Evolutionary conservation across 176 grass and related monocot species (phyloP).

Genomic region (Phragmites australis): DNA sequence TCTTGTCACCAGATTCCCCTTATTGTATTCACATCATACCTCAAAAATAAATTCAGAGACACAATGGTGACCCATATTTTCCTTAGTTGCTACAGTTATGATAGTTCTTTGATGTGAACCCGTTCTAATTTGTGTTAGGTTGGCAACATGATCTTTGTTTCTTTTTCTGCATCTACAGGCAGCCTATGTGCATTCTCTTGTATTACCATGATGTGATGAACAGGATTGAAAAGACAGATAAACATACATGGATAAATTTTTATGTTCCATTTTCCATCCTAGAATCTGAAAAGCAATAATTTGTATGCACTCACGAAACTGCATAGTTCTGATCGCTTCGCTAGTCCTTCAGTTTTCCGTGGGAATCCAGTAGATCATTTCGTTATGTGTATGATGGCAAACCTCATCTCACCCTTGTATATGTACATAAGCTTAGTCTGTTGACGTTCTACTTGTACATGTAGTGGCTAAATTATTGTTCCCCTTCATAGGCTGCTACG

Average conservation of each 20-base stretch:
- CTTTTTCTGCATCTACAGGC: constrained; percentile 95
- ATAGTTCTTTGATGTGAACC: constrained; percentile 7
- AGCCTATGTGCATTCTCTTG: constrained; percentile 91
- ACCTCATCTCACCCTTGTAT: not conserved
- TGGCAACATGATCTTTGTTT: constrained; percentile 99
- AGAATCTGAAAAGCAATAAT: constrained; percentile 40
- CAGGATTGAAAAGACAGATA: constrained; percentile 48
- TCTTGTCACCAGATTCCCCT: constrained; percentile 67
- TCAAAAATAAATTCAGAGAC: constrained; percentile 84
- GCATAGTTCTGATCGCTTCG: not conserved
- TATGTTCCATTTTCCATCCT: not conserved
- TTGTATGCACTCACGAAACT: not conserved
- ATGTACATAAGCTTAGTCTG: constrained; percentile 31
- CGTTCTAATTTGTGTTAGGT: constrained; percentile 52
- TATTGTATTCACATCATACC: constrained; percentile 79
- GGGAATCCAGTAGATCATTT: not conserved
- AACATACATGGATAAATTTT: not conserved
- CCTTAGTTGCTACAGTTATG: not conserved
- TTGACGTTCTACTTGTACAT: not conserved
- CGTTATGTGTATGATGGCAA: not conserved
- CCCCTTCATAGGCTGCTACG: not conserved
- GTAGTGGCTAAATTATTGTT: not conserved
- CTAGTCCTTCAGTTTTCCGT: not conserved
- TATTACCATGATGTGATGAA: constrained; percentile 99
- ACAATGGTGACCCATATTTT: constrained; percentile 67